Conservation (phyloP, 805 yeast genomes). For the Candida bentonensis region DNA sequence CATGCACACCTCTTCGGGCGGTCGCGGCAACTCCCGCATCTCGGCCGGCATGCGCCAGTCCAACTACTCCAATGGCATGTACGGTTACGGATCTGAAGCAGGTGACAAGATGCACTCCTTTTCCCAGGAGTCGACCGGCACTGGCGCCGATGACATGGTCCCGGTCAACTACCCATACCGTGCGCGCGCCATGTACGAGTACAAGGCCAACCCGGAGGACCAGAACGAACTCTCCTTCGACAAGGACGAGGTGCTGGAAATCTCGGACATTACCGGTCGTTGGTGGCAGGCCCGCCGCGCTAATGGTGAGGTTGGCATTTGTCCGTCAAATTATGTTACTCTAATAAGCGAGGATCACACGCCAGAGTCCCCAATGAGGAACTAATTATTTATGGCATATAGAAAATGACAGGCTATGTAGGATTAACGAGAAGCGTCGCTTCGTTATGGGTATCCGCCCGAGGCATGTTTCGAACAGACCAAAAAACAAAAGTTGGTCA, state of each 20-base stretch:
- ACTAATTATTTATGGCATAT: too few species aligned
- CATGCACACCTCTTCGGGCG: not conserved
- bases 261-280: slow-evolving; percentile 84
- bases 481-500: too few species aligned
- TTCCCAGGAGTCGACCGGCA: not conserved
- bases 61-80: not conserved
- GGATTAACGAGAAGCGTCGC: too few species aligned
- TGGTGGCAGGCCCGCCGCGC: slow-evolving; percentile 97
- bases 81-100: not conserved
- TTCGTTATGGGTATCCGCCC: too few species aligned
- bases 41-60: not conserved
- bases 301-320: slow-evolving; percentile 88
- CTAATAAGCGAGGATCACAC: slow-evolving; percentile 17
- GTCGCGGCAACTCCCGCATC: slow-evolving; percentile 1
- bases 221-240: slow-evolving; percentile 82
- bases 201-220: slow-evolving; percentile 84
- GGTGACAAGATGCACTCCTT: not conserved
- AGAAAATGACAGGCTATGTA: too few species aligned
- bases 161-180: slow-evolving; percentile 55
- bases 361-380: not conserved
- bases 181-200: slow-evolving; percentile 77
- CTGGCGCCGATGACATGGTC: slow-evolving; percentile 4
- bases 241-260: slow-evolving; percentile 84
- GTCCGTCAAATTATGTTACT: slow-evolving; percentile 89
- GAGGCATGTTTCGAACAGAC: too few species aligned